Evolutionary conservation across 2,329 filamentous ascomycete species (phyloP).

Genomic region (Hymenotorrendiella dingleyae): DNA sequence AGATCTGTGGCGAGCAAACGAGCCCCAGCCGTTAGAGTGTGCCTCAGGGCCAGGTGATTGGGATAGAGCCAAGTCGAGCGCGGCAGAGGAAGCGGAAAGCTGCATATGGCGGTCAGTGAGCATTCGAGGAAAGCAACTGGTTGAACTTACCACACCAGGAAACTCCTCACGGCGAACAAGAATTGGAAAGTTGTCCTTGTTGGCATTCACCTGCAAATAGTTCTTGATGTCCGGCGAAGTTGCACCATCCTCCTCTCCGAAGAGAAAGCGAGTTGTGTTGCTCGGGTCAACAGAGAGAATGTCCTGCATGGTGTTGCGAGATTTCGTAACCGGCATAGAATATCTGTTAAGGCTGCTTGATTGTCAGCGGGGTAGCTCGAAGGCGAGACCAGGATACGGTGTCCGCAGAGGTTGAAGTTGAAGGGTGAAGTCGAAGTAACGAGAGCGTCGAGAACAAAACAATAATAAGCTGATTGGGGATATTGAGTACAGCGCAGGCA

Average conservation of each 20-base stretch:
- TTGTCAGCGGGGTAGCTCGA: conserved; percentile 11
- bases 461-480: not conserved
- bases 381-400: not conserved
- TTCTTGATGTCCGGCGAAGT: conserved; percentile 53
- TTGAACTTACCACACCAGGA: conserved; percentile 26
- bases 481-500: not conserved
- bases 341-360: conserved; percentile 71
- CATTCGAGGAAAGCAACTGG: conserved; percentile 4
- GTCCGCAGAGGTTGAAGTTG: not conserved
- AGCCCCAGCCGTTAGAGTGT: conserved; percentile 24
- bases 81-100: conserved; percentile 75
- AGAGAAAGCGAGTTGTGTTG: conserved; percentile 80
- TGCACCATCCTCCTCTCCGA: conserved; percentile 66
- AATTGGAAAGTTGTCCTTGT: conserved; percentile 83
- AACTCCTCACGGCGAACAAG: conserved; percentile 58
- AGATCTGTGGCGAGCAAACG: conserved; percentile 29
- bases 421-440: conserved; percentile 8
- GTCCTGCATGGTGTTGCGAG: conserved; percentile 61
- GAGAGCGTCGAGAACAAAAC: not conserved
- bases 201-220: conserved; percentile 65
- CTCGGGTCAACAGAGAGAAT: conserved; percentile 68
- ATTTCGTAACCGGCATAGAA: conserved; percentile 81
- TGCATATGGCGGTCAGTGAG: conserved; percentile 43
- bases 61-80: conserved; percentile 71
- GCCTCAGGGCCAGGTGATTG: conserved; percentile 59